phyloP scores from a whole-genome alignment of 169 alveolate genomes.

The Cryptosporidium parvum region DNA sequence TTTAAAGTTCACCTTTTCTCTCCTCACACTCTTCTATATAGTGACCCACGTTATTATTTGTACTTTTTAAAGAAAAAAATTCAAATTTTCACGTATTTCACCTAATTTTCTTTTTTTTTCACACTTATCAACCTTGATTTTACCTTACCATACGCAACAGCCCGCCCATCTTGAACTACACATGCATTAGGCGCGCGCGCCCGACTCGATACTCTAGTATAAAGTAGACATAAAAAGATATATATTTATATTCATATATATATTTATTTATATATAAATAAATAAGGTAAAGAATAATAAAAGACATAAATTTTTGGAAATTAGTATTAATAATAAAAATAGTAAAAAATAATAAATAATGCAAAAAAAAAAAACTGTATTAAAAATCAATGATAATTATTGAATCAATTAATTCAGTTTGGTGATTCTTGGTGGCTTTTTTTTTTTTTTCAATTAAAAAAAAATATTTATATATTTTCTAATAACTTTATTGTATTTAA shows the following conservation, averaged over 20 bases:
- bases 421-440: neutral
- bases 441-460: too few species aligned
- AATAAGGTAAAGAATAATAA: neutral
- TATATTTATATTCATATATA: neutral
- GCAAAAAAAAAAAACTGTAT: too few species aligned
- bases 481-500: too few species aligned
- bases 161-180: slow-evolving; percentile 12
- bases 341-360: too few species aligned
- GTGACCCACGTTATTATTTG: too few species aligned
- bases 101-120: neutral
- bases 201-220: slow-evolving; percentile 5
- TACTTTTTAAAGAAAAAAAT: too few species aligned
- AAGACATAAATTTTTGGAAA: neutral
- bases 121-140: neutral
- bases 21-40: too few species aligned
- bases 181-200: slow-evolving; percentile 37
- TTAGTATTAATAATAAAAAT: neutral
- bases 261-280: too few species aligned
- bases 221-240: neutral
- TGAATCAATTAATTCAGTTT: neutral
- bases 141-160: neutral
- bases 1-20: too few species aligned
- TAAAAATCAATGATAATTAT: too few species aligned
- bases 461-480: too few species aligned
- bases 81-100: neutral